Conservation (phyloP, 257 asterid species). For the Lycium ferocissimum region DNA sequence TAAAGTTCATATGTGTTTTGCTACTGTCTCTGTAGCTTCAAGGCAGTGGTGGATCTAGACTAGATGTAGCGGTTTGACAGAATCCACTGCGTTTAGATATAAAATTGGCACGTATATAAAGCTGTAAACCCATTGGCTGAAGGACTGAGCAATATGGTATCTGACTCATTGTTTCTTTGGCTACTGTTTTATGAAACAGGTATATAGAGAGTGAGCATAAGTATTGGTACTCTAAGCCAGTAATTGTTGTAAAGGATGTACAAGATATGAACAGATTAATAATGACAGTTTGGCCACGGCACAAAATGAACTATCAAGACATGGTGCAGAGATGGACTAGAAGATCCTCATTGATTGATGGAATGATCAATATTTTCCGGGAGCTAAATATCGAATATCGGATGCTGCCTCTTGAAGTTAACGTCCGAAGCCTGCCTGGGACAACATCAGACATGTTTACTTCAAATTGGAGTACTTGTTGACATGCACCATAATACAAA, state of each 20-base stretch:
- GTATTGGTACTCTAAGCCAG: constrained; percentile 76
- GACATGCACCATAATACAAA: constrained; percentile 29
- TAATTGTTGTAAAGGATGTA: constrained; percentile 76
- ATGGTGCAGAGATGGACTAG: constrained; percentile 85
- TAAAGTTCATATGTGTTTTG: background rate
- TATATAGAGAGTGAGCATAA: constrained; percentile 62
- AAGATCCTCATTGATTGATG: constrained; percentile 75
- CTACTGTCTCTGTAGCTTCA: background rate
- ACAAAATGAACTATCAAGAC: constrained; percentile 80
- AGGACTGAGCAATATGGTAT: background rate
- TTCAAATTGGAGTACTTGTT: constrained; percentile 65
- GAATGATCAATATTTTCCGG: constrained; percentile 68
- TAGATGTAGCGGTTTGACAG: background rate
- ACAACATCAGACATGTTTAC: constrained; percentile 59
- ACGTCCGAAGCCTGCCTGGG: constrained; percentile 76
- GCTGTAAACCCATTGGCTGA: background rate
- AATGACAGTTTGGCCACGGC: constrained; percentile 71
- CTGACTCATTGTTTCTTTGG: background rate
- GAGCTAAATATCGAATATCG: constrained; percentile 84
- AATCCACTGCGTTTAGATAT: background rate
- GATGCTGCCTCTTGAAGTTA: constrained; percentile 74
- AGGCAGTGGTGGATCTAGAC: constrained; percentile 14
- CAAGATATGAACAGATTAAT: constrained; percentile 82
- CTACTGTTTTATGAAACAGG: constrained; percentile 42
- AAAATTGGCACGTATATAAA: background rate